Conservation (phyloP, 2,329 filamentous ascomycete species). For the Calonectria pauciramosa region DNA sequence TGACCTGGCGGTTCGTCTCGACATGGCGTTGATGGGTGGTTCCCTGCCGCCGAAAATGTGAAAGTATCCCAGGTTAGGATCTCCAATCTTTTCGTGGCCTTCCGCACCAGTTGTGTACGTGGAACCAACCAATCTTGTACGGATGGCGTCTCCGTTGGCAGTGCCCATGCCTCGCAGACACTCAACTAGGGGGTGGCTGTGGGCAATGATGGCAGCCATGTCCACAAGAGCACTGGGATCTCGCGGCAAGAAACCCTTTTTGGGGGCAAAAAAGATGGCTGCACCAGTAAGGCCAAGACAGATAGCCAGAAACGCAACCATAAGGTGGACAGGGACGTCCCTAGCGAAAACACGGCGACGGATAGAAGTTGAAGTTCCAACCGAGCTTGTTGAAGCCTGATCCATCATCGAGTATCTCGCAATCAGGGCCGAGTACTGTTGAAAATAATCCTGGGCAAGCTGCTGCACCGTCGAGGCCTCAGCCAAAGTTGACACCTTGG, state of each 20-base stretch:
- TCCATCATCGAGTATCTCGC: constrained; percentile 49
- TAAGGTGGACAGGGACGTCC: constrained; percentile 47
- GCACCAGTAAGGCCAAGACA: constrained; percentile 41
- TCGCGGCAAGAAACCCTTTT: constrained; percentile 52
- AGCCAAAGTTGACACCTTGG: constrained; percentile 42
- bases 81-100: constrained; percentile 49
- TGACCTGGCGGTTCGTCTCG: constrained; percentile 39
- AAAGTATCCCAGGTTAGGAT: constrained; percentile 41
- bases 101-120: constrained; percentile 53
- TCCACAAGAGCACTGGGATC: constrained; percentile 52
- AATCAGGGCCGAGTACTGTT: constrained; percentile 52
- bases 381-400: constrained; percentile 29
- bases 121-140: constrained; percentile 44
- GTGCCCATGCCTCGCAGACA: constrained; percentile 52
- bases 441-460: constrained; percentile 49
- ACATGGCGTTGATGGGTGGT: constrained; percentile 28
- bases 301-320: constrained; percentile 46
- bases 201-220: constrained; percentile 52
- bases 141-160: constrained; percentile 45
- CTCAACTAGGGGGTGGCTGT: constrained; percentile 53
- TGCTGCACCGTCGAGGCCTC: constrained; percentile 40
- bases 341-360: constrained; percentile 50
- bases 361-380: constrained; percentile 43
- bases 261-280: constrained; percentile 43
- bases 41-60: constrained; percentile 45